Conservation (phyloP, 2,329 filamentous ascomycete species). For the Trichoderma hamatum region DNA sequence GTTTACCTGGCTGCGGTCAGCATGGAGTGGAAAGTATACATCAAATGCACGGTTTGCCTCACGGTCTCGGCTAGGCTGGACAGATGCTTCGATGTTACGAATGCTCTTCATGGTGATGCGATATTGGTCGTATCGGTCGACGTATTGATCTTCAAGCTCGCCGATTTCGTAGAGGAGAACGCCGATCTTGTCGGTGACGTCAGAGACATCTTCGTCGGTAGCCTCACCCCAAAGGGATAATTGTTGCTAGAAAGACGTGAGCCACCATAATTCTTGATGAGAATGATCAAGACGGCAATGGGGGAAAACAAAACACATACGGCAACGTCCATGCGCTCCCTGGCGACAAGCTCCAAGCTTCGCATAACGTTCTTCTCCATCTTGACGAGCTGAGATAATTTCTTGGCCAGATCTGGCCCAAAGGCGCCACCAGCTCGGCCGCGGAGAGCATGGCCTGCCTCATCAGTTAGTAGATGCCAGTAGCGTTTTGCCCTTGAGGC, state of each 20-base stretch:
- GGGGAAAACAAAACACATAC: slow-evolving; percentile 58
- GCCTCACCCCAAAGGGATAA: slow-evolving; percentile 95
- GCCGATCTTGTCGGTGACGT: slow-evolving; percentile 98
- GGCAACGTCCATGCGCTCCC: slow-evolving; percentile 97
- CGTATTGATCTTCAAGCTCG: slow-evolving; percentile 96
- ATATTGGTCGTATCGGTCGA: slow-evolving; percentile 99
- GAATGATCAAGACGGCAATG: background rate
- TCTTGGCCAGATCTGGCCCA: slow-evolving; percentile 88
- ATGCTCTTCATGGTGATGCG: slow-evolving; percentile 99
- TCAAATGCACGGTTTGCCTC: slow-evolving; percentile 44
- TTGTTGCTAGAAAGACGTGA: slow-evolving; percentile 73
- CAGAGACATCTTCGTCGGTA: slow-evolving; percentile 96
- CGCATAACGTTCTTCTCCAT: slow-evolving; percentile 99
- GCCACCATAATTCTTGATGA: background rate
- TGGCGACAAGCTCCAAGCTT: slow-evolving; percentile 90
- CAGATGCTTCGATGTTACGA: slow-evolving; percentile 97
- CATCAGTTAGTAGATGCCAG: background rate
- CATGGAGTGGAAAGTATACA: background rate
- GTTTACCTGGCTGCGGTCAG: slow-evolving; percentile 69
- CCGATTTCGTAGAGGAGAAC: slow-evolving; percentile 98
- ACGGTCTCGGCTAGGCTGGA: slow-evolving; percentile 97
- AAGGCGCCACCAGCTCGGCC: slow-evolving; percentile 77
- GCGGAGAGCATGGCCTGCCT: slow-evolving; percentile 66
- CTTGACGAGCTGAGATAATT: slow-evolving; percentile 96
- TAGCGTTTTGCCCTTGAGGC: background rate